Percentiles rank a stretch among this genome's conserved stretches.
Conservation (phyloP, 2,329 filamentous ascomycete genomes). For the Graphilbum sp. region DNA sequence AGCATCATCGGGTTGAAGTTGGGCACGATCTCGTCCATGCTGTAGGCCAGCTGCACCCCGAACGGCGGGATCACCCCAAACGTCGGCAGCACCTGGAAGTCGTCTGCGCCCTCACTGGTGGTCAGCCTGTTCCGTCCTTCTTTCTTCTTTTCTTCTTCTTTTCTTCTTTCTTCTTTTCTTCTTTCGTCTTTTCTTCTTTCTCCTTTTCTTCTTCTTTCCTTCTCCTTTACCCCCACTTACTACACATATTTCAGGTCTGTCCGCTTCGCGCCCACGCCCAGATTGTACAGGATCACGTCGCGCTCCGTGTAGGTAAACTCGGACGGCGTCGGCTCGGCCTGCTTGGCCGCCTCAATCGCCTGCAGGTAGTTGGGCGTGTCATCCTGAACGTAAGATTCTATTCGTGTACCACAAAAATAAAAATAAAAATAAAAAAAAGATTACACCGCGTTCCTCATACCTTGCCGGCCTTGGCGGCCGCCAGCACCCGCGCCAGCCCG, state of each 20-base stretch:
- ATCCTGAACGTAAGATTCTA: constrained; percentile 25
- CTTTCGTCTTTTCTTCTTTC: background rate
- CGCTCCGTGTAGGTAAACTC: constrained; percentile 72
- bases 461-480: constrained; percentile 66
- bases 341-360: constrained; percentile 62
- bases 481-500: constrained; percentile 58
- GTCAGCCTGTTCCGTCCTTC: background rate
- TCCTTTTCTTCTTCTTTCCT: background rate
- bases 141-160: background rate
- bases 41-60: constrained; percentile 65
- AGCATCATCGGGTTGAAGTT: constrained; percentile 99
- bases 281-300: constrained; percentile 88
- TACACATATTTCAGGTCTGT: constrained; percentile 78
- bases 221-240: constrained; percentile 17
- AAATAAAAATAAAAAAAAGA: constrained; percentile 11
- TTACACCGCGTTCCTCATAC: no score
- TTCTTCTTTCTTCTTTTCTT: background rate
- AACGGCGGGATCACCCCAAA: constrained; percentile 95
- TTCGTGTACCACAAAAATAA: background rate
- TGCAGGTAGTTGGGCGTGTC: constrained; percentile 39
- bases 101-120: constrained; percentile 57
- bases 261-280: constrained; percentile 83
- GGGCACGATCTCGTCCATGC: constrained; percentile 67
- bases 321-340: constrained; percentile 51
- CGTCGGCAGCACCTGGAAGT: constrained; percentile 90